A percentile compares a stretch with the other conserved stretches of the same genome.
These are phyloP conservation scores for Pseudogymnoascus sp. DNA, from an alignment of 2,329 filamentous ascomycete species.

Conservation along the genomic window DNA sequence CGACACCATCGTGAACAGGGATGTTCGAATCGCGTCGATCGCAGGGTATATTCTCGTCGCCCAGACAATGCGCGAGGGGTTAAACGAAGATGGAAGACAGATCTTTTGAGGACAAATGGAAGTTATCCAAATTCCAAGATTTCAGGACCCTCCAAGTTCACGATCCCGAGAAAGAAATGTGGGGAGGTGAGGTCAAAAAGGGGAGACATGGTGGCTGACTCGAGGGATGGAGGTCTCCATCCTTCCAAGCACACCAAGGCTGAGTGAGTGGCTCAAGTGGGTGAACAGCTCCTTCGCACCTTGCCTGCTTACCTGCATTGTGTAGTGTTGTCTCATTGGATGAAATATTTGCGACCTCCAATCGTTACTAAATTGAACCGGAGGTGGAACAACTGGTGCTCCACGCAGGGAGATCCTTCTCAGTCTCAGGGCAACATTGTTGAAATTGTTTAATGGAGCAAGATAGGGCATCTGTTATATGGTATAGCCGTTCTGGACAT, in stretches of 20 bases:
- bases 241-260: neutral
- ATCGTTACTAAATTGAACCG: neutral
- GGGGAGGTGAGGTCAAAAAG: neutral
- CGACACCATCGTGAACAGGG: conserved; percentile 2
- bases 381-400: neutral
- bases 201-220: neutral
- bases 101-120: neutral
- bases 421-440: neutral
- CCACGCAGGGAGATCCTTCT: neutral
- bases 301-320: neutral
- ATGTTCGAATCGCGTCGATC: neutral
- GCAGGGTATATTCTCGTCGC: neutral
- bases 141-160: neutral
- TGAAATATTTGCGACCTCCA: neutral
- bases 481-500: no score
- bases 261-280: neutral
- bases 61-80: neutral
- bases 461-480: neutral
- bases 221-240: neutral
- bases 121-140: neutral
- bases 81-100: neutral
- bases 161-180: neutral
- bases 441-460: neutral
- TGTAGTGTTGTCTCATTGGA: neutral
- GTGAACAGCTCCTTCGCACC: neutral